Percentiles rank a stretch among this genome's conserved stretches.
Evolutionary conservation across 306 rosid genomes (phyloP).

Genomic region (Begonia loranthoides): DNA sequence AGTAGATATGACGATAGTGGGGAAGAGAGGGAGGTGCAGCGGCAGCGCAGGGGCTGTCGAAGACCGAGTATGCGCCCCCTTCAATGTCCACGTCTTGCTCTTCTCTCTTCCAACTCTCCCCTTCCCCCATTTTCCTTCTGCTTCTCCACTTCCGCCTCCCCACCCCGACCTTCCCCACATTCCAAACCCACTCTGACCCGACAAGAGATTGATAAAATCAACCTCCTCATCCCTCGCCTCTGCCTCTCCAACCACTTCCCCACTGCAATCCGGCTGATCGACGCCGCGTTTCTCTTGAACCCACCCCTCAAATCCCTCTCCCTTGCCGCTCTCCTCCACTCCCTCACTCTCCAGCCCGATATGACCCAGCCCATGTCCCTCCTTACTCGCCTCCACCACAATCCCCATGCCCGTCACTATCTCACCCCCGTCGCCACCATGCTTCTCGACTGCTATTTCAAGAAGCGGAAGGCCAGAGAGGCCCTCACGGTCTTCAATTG

Average conservation of each 20-base stretch:
- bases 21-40: no score
- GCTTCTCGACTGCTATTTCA: slow-evolving; percentile 32
- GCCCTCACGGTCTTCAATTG: slow-evolving; percentile 43
- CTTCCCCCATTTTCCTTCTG: slow-evolving; percentile 2
- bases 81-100: not conserved
- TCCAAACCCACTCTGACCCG: slow-evolving; percentile 15
- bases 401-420: slow-evolving; percentile 19
- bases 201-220: slow-evolving; percentile 22
- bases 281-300: slow-evolving; percentile 32
- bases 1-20: no score
- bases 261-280: slow-evolving; percentile 34
- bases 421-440: slow-evolving; percentile 19
- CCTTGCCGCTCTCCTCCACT: slow-evolving; percentile 22
- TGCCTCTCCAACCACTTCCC: slow-evolving; percentile 32
- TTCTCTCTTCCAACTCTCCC: not conserved
- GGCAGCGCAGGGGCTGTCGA: no score
- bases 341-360: slow-evolving; percentile 41
- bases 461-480: slow-evolving; percentile 16
- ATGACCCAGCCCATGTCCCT: slow-evolving; percentile 41
- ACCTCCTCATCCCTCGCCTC: slow-evolving; percentile 55
- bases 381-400: slow-evolving; percentile 42
- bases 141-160: slow-evolving; percentile 37
- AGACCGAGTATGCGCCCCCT: no score
- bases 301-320: slow-evolving; percentile 38
- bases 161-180: not conserved